phyloP scores from a whole-genome alignment of 805 yeast species.

The Hanseniaspora nectarophila region DNA sequence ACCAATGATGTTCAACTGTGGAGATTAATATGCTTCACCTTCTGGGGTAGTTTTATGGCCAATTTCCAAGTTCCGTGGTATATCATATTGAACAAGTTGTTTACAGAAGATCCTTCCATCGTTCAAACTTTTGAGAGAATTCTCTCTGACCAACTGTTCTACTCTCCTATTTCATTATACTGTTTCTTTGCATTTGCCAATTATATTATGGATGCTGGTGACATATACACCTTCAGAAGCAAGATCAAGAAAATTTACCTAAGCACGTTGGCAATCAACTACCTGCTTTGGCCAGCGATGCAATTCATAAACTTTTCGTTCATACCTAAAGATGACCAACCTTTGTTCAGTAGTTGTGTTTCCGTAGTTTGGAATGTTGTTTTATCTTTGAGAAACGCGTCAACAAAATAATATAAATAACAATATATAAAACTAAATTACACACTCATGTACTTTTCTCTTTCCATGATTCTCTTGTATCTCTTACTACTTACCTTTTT shows the following conservation, averaged over 20 bases:
- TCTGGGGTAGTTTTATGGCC: slow-evolving; percentile 79
- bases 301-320: slow-evolving; percentile 63
- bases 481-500: slow-evolving; percentile 31
- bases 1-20: slow-evolving; percentile 44
- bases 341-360: slow-evolving; percentile 76
- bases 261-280: slow-evolving; percentile 54
- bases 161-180: slow-evolving; percentile 74
- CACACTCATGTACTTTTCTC: slow-evolving; percentile 14
- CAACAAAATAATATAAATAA: slow-evolving; percentile 19
- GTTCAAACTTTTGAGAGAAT: slow-evolving; percentile 79
- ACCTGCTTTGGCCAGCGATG: slow-evolving; percentile 71
- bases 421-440: neutral
- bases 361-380: slow-evolving; percentile 94
- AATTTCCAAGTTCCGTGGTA: slow-evolving; percentile 86
- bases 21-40: slow-evolving; percentile 64
- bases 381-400: slow-evolving; percentile 66
- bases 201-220: slow-evolving; percentile 64
- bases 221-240: slow-evolving; percentile 45
- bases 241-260: slow-evolving; percentile 59
- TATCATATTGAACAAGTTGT: slow-evolving; percentile 60
- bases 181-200: slow-evolving; percentile 78
- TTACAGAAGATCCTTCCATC: slow-evolving; percentile 68
- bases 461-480: slow-evolving; percentile 27
- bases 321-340: slow-evolving; percentile 64
- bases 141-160: slow-evolving; percentile 76